A percentile compares a stretch with the other conserved stretches of the same genome.
Conservation (phyloP, 345 rosid genomes). For the Aquilaria malaccensis region DNA sequence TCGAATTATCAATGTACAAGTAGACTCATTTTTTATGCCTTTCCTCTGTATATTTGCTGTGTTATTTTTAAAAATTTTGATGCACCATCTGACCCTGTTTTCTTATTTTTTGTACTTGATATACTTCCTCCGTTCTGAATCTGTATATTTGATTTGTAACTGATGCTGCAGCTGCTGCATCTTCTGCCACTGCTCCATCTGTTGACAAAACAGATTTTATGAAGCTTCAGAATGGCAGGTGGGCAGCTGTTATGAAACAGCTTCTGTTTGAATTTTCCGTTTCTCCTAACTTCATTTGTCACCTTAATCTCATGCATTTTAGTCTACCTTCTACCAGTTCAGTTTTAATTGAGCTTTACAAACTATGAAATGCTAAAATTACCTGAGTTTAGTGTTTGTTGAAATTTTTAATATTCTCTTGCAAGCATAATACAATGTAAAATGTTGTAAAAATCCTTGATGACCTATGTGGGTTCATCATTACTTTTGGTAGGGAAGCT, state of each 20-base stretch:
- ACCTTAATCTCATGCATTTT: not conserved
- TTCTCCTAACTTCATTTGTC: not conserved
- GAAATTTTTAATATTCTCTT: too few relatives aligned
- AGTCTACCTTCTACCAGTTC: not conserved
- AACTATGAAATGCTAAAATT: too few relatives aligned
- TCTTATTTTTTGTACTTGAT: not conserved
- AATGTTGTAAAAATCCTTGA: too few relatives aligned
- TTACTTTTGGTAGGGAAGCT: too few relatives aligned
- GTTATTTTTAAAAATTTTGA: not conserved
- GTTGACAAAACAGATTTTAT: constrained; percentile 59
- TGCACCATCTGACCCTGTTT: not conserved
- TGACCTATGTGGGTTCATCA: too few relatives aligned
- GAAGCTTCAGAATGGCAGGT: constrained; percentile 99
- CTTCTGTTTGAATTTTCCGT: not conserved
- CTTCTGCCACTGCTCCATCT: constrained; percentile 47
- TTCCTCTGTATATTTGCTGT: not conserved
- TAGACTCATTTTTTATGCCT: not conserved
- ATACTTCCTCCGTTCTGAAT: not conserved
- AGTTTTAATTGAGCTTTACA: not conserved
- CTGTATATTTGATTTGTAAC: constrained; percentile 12
- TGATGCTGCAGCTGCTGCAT: constrained; percentile 51
- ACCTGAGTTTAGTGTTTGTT: too few relatives aligned
- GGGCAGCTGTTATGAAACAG: not conserved
- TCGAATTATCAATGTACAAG: not conserved
- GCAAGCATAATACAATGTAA: too few relatives aligned